Evolutionary conservation across 148 eudicot genomes (phyloP), one percentile per base, ranked within the genome.

Genomic region (Vaccinium macrocarpon): DNA sequence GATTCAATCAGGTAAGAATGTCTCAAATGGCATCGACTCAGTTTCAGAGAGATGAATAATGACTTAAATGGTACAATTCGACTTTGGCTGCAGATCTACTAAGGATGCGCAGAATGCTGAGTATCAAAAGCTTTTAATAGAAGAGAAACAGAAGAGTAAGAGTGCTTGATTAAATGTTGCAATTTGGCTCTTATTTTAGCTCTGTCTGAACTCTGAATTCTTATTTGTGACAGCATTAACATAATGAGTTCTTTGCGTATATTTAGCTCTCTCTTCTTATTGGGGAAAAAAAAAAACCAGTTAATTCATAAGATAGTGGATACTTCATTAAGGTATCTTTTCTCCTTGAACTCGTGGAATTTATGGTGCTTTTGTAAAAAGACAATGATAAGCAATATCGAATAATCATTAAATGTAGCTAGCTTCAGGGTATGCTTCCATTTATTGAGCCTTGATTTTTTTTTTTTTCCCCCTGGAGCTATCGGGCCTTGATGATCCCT

Each of bases 71-170:
- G 51, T 29, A 74, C 16, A 68, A 15, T 72, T 18, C 78, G 32
- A 53, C 13, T 80, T 87, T 82, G 56, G 81, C 77, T 89, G 90
- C 91, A 95, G 98, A 84, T 83, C 85, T 81, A 84, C 90, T 57
- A 91, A 85, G 84, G 93, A 90, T 86, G 90, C 90, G 27, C 85
- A 90, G 72, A 84, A 84, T 61, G 82, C 78, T 38, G 91, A 91
- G 64, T 88, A 85, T 81, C 91, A 92, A 87, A 87, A 79, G 81
- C 88, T 84, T 78, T 81, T 92, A 84, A 74, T 79, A 77, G 93
- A 92, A 86, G 95, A 91, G 84, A 92, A 86, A 59, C 91, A 88
- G 74, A 94, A 94, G 84, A 93, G 98, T 95, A 93, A 93, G 95
- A 78, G 19, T 27, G 57, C 4, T 73, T 64, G 59, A 76, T 82